These are phyloP conservation scores for Turritis glabra DNA, from an alignment of 345 rosid species.

Conservation along the genomic window DNA sequence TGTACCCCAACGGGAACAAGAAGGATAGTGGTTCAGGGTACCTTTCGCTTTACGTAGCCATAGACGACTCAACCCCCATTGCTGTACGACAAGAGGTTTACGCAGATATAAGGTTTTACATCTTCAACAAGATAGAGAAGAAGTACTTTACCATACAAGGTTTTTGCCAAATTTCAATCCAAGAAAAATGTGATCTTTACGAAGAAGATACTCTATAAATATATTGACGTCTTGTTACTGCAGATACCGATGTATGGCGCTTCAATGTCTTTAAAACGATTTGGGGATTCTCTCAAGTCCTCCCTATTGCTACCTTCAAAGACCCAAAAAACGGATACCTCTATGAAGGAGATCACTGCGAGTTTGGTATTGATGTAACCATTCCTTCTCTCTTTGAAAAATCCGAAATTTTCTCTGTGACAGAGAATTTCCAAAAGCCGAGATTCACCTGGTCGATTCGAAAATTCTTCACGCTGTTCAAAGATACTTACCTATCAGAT, in stretches of 20 bases:
- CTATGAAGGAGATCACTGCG: constrained; percentile 31
- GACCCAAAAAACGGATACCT: constrained; percentile 19
- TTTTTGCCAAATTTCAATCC: constrained; percentile 2
- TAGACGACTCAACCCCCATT: constrained; percentile 13
- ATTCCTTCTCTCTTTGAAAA: background rate
- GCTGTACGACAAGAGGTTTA: constrained; percentile 8
- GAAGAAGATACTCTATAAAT: no score
- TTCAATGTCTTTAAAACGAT: constrained; percentile 12
- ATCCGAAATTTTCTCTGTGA: constrained; percentile 16
- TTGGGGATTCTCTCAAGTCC: constrained; percentile 25
- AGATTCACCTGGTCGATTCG: constrained; percentile 2
- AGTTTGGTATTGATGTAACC: constrained; percentile 33
- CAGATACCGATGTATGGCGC: constrained; percentile 16
- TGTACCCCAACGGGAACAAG: constrained; percentile 33
- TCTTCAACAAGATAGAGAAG: constrained; percentile 22
- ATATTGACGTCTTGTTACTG: no score
- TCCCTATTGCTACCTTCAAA: constrained; percentile 12
- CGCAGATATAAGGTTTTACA: constrained; percentile 33
- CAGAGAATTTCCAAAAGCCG: background rate
- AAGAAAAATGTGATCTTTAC: no score
- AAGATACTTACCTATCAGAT: background rate
- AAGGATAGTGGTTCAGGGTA: constrained; percentile 14
- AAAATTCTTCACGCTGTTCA: background rate
- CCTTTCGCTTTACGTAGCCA: constrained; percentile 34
- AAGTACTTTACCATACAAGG: constrained; percentile 36